Base-by-base conservation (phyloP, 345 rosid genomes). In the Turritis glabra region DNA sequence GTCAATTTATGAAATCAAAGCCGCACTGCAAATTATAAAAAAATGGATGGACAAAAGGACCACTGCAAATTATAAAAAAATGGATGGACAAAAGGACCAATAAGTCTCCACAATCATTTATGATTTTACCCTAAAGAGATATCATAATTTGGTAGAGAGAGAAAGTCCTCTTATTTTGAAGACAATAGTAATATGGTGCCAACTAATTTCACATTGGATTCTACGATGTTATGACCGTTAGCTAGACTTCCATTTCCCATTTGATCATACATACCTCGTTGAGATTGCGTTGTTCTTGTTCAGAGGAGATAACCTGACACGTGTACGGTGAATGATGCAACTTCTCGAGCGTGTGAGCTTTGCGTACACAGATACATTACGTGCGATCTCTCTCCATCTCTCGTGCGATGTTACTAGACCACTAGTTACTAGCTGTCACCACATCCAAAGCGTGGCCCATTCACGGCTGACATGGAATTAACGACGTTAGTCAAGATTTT, bases 261-360 rank as follows among this genome's bases (percentile, higher is more conserved):
- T 57, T 3, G n/a, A 55, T 26, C 40, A 35, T 32, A 7, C 11
- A 11, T 37, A 10, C 21, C 10, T 60, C 48, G 7, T 13, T 17
- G 26, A 27, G 40, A 64, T 43, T 26, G 67, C 43, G 7, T 47
- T 47, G 5, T 63, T 63, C 25, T 9, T 46, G 64, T 67, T 58
- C 40, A 29, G 21, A 29, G 7, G 14, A 7, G 21, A 7, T 43
- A 29, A 60, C 38, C 51, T 57, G 11, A 59, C 37, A 50, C 59
- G 58, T 35, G 60, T 71, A 35, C 22, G 67, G 19, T 17, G 21
- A 40, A 35, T 27, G 76, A 61, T 72, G 68, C 52, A 61, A 37
- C 3, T 48, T 13, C 40, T 25, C 61, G 41, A 30, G 30, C 69
- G 52, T 72, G 60, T 37, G 61, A n/a, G 30, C 3, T 41, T 18